A percentile compares a stretch with the other conserved stretches of the same genome.
These are phyloP conservation scores for Theileria equi DNA, from an alignment of 169 alveolate genomes.

Conservation along the genomic window DNA sequence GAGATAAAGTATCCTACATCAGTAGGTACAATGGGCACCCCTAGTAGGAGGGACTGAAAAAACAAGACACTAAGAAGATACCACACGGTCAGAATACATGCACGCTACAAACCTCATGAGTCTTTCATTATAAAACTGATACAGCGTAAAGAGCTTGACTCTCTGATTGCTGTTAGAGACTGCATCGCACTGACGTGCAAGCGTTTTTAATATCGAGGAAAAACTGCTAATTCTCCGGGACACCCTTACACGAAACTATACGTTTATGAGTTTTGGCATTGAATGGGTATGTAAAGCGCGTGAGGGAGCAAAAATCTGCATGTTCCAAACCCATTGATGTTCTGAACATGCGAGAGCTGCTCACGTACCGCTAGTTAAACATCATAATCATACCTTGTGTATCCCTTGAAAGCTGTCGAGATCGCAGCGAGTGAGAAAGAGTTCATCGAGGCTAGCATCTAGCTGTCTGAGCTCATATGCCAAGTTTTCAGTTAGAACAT, in stretches of 20 bases:
- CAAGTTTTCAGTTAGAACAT: slow-evolving; percentile 21
- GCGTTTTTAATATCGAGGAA: slow-evolving; percentile 33
- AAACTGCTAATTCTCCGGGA: slow-evolving; percentile 59
- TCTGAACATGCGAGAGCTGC: too few species aligned
- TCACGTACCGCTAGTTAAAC: too few species aligned
- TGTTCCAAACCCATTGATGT: too few species aligned
- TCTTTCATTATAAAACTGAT: slow-evolving; percentile 42
- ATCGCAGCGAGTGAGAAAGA: slow-evolving; percentile 24
- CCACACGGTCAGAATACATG: neutral
- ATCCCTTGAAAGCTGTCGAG: slow-evolving; percentile 42
- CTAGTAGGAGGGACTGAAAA: too few species aligned
- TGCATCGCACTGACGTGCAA: slow-evolving; percentile 28
- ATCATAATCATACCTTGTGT: slow-evolving; percentile 51
- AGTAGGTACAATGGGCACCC: too few species aligned
- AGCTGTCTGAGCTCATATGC: slow-evolving; percentile 57
- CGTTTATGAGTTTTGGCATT: neutral
- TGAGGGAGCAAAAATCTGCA: too few species aligned
- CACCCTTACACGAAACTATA: slow-evolving; percentile 56
- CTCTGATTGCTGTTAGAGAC: slow-evolving; percentile 13
- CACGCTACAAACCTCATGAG: slow-evolving; percentile 41
- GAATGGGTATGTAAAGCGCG: too few species aligned
- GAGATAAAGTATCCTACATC: too few species aligned
- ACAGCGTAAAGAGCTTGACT: slow-evolving; percentile 33
- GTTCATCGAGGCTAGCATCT: slow-evolving; percentile 55
- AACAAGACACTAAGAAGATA: too few species aligned